phyloP scores from a whole-genome alignment of 805 yeast species.

The Saccharomycopsis microspora region DNA sequence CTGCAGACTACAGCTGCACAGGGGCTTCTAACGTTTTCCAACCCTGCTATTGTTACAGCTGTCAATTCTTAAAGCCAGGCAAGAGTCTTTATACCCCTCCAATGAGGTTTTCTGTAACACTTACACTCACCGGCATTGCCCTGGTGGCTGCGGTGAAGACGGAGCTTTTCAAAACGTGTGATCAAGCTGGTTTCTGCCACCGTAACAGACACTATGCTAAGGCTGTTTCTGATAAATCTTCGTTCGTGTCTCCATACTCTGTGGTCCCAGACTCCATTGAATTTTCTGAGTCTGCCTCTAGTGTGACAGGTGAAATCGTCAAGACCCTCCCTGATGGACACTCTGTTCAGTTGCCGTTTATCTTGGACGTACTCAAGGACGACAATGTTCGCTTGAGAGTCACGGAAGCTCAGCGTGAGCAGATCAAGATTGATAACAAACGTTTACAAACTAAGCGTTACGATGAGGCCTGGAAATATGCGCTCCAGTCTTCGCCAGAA shows the following conservation, averaged over 20 bases:
- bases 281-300: constrained; percentile 21
- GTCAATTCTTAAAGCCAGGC: no score
- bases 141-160: constrained; percentile 37
- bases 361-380: constrained; percentile 42
- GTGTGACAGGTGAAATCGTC: constrained; percentile 33
- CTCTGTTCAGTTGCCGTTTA: constrained; percentile 40
- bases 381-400: constrained; percentile 49
- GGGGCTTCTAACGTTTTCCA: no score
- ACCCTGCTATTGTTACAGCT: no score
- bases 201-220: constrained; percentile 64
- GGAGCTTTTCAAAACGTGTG: constrained; percentile 66
- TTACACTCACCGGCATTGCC: no score
- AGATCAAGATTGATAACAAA: constrained; percentile 18
- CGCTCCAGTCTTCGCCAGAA: constrained; percentile 27
- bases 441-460: constrained; percentile 39
- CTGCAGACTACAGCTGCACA: no score
- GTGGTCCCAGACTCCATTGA: constrained; percentile 27
- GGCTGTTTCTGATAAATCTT: constrained; percentile 21
- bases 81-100: no score
- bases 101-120: no score
- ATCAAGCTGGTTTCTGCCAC: constrained; percentile 71
- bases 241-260: constrained; percentile 29
- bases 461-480: constrained; percentile 49
- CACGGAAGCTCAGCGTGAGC: constrained; percentile 46
- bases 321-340: constrained; percentile 34